Evolutionary conservation across 495 filamentous ascomycete species (phyloP).

Genomic region (Niebla homalea): DNA sequence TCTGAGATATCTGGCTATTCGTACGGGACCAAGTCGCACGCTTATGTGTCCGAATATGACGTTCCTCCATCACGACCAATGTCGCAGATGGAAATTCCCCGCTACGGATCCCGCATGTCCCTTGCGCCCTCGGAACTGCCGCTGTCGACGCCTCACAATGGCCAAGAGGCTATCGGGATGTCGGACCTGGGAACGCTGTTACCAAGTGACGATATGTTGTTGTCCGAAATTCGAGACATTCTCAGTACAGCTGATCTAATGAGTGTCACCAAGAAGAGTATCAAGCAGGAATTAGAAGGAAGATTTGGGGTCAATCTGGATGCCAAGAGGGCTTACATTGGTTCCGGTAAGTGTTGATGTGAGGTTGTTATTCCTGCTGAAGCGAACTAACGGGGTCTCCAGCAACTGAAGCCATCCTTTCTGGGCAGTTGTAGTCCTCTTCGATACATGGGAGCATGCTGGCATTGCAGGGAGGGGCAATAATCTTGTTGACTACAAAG

Average conservation of each 20-base stretch:
- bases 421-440: conserved; percentile 45
- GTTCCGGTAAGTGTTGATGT: conserved; percentile 55
- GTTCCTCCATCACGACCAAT: conserved; percentile 48
- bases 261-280: conserved; percentile 95
- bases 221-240: conserved; percentile 91
- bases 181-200: conserved; percentile 51
- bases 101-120: conserved; percentile 55
- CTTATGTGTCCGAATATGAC: conserved; percentile 52
- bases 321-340: conserved; percentile 76
- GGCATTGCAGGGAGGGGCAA: too few relatives aligned
- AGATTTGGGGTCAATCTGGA: conserved; percentile 76
- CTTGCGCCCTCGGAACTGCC: conserved; percentile 55
- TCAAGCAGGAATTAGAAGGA: conserved; percentile 84
- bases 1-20: conserved; percentile 87
- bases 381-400: conserved; percentile 24
- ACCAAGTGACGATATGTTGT: conserved; percentile 76
- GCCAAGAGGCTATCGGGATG: conserved; percentile 49
- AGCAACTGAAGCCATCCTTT: conserved; percentile 65
- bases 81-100: conserved; percentile 56
- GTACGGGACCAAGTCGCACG: conserved; percentile 74
- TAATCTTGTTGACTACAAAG: not conserved
- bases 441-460: not conserved
- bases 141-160: conserved; percentile 24
- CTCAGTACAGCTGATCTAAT: conserved; percentile 85
- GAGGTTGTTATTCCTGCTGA: not conserved